Conservation (phyloP, 129 eudicot genomes). For the Cynara cardunculus region DNA sequence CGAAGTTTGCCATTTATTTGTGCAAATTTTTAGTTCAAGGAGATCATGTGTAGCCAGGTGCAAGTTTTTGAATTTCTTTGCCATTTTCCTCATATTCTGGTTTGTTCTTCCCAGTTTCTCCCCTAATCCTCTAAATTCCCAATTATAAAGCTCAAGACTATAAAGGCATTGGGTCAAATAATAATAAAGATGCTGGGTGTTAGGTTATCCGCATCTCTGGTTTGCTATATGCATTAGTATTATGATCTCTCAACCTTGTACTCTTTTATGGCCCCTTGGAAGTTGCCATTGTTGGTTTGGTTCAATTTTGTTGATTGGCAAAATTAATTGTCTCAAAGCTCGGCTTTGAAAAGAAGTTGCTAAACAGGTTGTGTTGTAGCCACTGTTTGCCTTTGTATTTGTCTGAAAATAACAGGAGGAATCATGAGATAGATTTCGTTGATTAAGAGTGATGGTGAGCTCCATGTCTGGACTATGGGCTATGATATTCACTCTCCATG, state of each 20-base stretch:
- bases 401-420: background rate
- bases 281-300: background rate
- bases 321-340: background rate
- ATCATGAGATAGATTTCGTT: background rate
- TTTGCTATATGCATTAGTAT: background rate
- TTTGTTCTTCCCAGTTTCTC: no score
- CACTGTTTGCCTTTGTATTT: background rate
- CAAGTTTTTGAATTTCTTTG: no score
- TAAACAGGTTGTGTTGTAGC: background rate
- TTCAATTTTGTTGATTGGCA: background rate
- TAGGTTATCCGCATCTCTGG: background rate
- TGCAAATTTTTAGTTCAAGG: no score
- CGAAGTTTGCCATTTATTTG: no score
- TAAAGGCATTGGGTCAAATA: no score
- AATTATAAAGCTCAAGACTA: no score
- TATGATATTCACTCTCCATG: background rate
- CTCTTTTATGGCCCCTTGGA: background rate
- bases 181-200: no score
- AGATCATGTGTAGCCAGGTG: no score
- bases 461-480: no score
- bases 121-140: no score
- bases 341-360: background rate
- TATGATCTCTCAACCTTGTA: background rate
- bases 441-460: background rate
- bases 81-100: no score